Evolutionary conservation across 164 flowering plant species (phyloP).

Genomic region (Pachysandra terminalis): DNA sequence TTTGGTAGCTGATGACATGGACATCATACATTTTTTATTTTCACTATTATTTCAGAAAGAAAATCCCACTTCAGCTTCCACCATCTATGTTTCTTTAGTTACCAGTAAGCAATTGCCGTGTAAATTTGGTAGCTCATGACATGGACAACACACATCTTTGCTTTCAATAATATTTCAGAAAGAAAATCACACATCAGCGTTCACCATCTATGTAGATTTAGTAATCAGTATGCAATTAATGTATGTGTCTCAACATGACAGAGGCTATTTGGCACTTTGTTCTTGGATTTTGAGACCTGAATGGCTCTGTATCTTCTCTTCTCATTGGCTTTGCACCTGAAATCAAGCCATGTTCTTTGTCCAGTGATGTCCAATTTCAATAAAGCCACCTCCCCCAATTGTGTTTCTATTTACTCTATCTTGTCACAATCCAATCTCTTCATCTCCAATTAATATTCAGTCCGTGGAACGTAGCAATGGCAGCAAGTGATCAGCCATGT

Average conservation of each 20-base stretch:
- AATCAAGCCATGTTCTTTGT: too few species aligned
- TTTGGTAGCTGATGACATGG: neutral
- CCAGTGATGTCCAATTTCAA: neutral
- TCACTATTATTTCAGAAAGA: too few species aligned
- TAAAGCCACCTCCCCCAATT: neutral
- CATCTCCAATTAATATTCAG: neutral
- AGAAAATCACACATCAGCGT: too few species aligned
- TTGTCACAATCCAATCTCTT: neutral
- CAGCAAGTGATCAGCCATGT: constrained; percentile 45
- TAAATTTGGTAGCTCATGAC: neutral
- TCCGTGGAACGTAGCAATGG: constrained; percentile 25
- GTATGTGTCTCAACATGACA: too few species aligned
- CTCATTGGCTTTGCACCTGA: neutral
- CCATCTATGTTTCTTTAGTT: too few species aligned
- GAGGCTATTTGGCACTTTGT: too few species aligned
- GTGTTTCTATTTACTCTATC: neutral
- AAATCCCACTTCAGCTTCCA: too few species aligned
- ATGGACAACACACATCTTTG: neutral
- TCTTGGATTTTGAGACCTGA: too few species aligned
- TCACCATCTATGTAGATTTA: too few species aligned
- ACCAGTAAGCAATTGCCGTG: too few species aligned
- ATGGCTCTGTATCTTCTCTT: neutral
- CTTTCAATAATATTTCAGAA: too few species aligned
- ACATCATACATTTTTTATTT: neutral
- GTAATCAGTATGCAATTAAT: too few species aligned